phyloP scores from a whole-genome alignment of 768 basidiomycete genomes.

The Russula sp. region DNA sequence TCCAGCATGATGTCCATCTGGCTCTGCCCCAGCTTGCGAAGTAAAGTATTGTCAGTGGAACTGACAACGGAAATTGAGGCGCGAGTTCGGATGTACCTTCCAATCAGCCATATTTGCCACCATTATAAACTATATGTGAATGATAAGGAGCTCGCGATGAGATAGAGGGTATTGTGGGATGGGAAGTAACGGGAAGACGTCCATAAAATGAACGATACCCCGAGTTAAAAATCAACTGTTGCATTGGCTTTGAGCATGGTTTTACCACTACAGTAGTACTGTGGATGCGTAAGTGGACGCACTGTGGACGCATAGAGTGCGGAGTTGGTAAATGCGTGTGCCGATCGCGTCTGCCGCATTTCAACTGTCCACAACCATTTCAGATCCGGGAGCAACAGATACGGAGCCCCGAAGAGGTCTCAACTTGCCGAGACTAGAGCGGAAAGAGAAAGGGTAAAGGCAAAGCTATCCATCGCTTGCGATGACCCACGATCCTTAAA shows the following conservation, averaged over 20 bases:
- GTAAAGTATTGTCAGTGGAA: not conserved
- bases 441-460: not conserved
- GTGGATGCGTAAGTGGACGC: not conserved
- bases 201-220: not conserved
- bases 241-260: conserved; percentile 1
- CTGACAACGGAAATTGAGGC: not conserved
- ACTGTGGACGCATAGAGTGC: not conserved
- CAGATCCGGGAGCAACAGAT: not conserved
- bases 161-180: not conserved
- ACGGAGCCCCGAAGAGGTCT: too few species aligned
- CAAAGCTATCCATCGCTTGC: not conserved
- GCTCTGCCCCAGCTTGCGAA: not conserved
- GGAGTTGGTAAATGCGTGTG: not conserved
- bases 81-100: not conserved
- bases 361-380: conserved; percentile 2
- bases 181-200: not conserved
- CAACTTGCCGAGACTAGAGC: not conserved
- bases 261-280: not conserved
- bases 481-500: not conserved
- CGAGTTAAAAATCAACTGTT: not conserved
- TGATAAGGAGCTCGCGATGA: not conserved
- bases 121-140: not conserved
- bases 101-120: not conserved
- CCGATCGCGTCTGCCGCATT: not conserved
- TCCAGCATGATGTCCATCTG: conserved; percentile 18